Evolutionary conservation across 1,139 yeast genomes (phyloP), one percentile per base, ranked within the genome.

Genomic region (Pichia sp.): DNA sequence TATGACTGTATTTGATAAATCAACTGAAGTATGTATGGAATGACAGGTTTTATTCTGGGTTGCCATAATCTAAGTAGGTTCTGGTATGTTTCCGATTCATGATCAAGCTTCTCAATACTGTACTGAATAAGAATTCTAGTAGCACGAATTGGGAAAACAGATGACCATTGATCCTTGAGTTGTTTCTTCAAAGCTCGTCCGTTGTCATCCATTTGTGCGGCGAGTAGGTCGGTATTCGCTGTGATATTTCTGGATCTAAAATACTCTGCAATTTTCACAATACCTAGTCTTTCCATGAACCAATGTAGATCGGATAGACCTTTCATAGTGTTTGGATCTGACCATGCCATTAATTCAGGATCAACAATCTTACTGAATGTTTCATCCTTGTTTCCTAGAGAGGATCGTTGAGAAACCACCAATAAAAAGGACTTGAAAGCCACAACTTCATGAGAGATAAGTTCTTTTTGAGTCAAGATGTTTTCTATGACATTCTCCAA

Each of bases 261-360:
- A 54, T 93, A 93, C 39, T 83, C 82, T 0, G 96, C 95, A 52
- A 93, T 91, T 55, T 78, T 78, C 4, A 87, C 97, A 36, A 93
- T 85, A 4, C 98, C 98, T 39, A 93, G 72, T 50, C 97, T 72
- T 59, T 88, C 97, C 96, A 91, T 88, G 51, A 93, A 93, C 96
- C 97, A 88, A 46, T 86, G 95, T 35, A 93, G 66, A 52, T 91
- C 94, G 57, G 79, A 67, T 27, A 91, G 63, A 0, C 96, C 97
- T 51, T 85, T 85, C 48, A 86, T 87, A 0, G 97, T 88, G 14
- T 77, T 80, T 13, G 91, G 91, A 34, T 88, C 86, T 2, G 91
- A 79, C 99, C 99, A 93, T 0, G 96, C 93, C 24, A 73, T 64
- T 33, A 93, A 64, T 49, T 91, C 96, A 0, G 96, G 95, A 55